Conservation (phyloP, 2,329 filamentous ascomycete species). For the Leptographium lundbergii region DNA sequence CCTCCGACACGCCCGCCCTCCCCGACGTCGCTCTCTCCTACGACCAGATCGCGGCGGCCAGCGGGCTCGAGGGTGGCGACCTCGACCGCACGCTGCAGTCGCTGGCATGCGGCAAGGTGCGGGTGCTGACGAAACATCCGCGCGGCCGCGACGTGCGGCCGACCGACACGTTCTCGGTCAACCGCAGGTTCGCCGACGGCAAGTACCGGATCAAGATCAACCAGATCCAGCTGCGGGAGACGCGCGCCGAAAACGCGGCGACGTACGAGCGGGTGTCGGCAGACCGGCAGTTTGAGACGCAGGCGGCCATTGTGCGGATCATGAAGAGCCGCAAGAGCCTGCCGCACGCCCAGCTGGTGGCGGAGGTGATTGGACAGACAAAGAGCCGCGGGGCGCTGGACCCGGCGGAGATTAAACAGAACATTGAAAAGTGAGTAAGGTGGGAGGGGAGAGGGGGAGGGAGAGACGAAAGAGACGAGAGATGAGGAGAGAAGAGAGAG, state of each 20-base stretch:
- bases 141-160: conserved; percentile 67
- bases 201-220: conserved; percentile 97
- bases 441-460: too few relatives aligned
- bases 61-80: conserved; percentile 63
- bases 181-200: conserved; percentile 60
- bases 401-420: conserved; percentile 81
- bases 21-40: conserved; percentile 62
- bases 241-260: conserved; percentile 84
- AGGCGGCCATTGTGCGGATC: conserved; percentile 91
- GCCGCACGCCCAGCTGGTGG: conserved; percentile 73
- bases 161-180: conserved; percentile 77
- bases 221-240: conserved; percentile 95
- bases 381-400: conserved; percentile 78
- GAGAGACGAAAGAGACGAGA: neutral
- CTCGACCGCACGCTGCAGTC: conserved; percentile 87
- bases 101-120: conserved; percentile 78
- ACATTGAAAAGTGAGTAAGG: conserved; percentile 74
- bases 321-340: conserved; percentile 92
- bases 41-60: conserved; percentile 59
- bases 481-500: neutral
- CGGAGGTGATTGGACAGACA: conserved; percentile 85
- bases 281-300: conserved; percentile 90
- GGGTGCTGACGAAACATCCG: conserved; percentile 74
- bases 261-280: conserved; percentile 83
- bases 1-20: too few relatives aligned